Conservation (phyloP, 768 basidiomycete species). For the Suillus subluteus region DNA sequence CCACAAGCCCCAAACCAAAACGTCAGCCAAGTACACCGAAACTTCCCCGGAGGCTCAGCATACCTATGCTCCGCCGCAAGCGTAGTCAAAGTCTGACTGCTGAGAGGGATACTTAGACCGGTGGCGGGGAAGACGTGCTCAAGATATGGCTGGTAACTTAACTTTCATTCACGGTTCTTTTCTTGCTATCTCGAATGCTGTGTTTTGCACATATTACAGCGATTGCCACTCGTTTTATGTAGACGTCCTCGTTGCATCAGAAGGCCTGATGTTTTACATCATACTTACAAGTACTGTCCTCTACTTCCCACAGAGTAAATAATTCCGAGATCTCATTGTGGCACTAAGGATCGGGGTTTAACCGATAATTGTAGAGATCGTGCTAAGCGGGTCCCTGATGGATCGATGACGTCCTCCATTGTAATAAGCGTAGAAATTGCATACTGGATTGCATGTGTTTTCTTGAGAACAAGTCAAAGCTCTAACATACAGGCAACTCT, state of each 20-base stretch:
- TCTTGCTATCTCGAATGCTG: neutral
- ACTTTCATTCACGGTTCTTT: neutral
- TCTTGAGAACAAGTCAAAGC: neutral
- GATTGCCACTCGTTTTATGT: neutral
- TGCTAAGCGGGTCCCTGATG: neutral
- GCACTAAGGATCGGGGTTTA: neutral
- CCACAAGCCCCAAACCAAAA: conserved; percentile 12
- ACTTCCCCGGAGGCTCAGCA: conserved; percentile 32
- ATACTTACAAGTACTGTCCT: neutral
- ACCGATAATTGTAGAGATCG: neutral
- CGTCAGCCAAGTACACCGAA: conserved; percentile 20
- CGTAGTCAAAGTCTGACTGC: conserved; percentile 15
- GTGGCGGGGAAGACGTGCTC: no score
- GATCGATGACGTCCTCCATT: neutral
- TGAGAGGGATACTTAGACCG: neutral
- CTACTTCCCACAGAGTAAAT: neutral
- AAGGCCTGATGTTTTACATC: neutral
- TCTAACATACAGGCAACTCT: neutral
- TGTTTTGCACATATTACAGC: neutral
- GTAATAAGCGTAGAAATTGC: neutral
- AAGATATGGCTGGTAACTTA: neutral
- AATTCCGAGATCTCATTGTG: neutral
- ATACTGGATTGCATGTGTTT: neutral
- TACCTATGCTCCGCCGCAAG: conserved; percentile 33
- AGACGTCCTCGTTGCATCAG: neutral